Evolutionary conservation across 306 rosid genomes (phyloP), one percentile per base, ranked within the genome.

Genomic region (Vigna hirtella): DNA sequence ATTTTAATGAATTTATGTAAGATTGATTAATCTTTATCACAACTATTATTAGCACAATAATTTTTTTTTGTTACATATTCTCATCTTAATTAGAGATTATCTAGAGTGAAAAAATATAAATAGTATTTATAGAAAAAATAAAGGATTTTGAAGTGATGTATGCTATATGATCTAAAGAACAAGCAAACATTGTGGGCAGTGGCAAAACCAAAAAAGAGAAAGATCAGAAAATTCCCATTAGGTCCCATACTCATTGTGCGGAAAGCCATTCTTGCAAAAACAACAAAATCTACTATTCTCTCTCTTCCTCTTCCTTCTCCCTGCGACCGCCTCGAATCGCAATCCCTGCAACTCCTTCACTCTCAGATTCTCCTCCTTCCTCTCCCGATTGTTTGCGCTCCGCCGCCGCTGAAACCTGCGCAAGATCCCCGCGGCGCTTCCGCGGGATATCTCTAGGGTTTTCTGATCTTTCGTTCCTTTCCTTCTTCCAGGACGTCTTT

Each of bases 361-460:
- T 22, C 56, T 14, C 51, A 38, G 83, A 72, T 85, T 79, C 79
- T 58, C 56, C 58, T 6, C n/a, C 86, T 66, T 11, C 73, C 61
- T 66, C 74, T 66, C 77, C 30, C 59, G 80, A 85, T 86, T 82
- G 74, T 42, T 52, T 47, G 20, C 38, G 36, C 71, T 5, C n/a
- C 36, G 11, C 81, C 79, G 57, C 85, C 77, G 89, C 84, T 56
- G 81, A 77, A 73, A 51, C 34, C 74, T 43, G 12, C 49, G 72
- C 26, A 40, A 53, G 65, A 65, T 71, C 81, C 77, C 76, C 64
- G 81, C 73, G 83, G 73, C 73, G 74, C 74, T 24, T 30, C 84
- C 69, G 55, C 83, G 82, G 91, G 90, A 81, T 80, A 84, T 89
- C 65, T 61, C 85, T 90, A 84, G 93, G 91, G 90, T 79, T 90